Conservation (phyloP, 208 protist genomes). For the Spongospora subterranea region DNA sequence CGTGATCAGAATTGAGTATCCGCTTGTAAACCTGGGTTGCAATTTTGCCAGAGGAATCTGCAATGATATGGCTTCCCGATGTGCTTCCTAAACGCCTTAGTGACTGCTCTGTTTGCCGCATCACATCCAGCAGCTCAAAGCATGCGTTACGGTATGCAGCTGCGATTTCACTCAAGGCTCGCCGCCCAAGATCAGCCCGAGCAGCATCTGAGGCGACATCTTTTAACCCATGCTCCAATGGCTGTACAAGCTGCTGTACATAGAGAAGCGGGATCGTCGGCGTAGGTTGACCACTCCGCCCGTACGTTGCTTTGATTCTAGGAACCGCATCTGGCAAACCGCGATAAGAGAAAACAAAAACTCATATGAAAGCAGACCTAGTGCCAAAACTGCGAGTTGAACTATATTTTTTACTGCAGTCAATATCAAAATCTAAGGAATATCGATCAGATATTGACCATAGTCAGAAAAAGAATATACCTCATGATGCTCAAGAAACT, state of each 20-base stretch:
- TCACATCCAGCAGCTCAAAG: constrained; percentile 34
- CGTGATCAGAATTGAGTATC: not conserved
- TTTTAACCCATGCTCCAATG: not conserved
- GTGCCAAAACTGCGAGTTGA: not conserved
- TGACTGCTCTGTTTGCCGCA: constrained; percentile 32
- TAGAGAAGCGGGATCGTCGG: not conserved
- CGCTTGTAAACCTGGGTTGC: not conserved
- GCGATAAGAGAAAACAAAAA: not conserved
- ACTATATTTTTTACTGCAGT: not conserved
- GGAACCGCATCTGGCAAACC: constrained; percentile 17
- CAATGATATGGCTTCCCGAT: not conserved
- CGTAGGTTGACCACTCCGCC: not conserved
- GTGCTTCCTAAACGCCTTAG: constrained; percentile 17
- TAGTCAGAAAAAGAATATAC: not conserved
- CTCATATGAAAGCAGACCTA: no score
- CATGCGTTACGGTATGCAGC: not conserved
- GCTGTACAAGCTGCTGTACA: not conserved
- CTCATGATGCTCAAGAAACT: not conserved
- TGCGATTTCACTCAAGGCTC: not conserved
- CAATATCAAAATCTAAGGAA: not conserved
- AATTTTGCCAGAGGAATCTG: constrained; percentile 7
- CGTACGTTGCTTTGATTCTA: constrained; percentile 21
- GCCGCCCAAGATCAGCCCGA: not conserved
- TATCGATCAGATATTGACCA: not conserved
- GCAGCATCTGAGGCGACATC: not conserved